Evolutionary conservation across 805 yeast genomes (phyloP).

Genomic region (Candida anglica): DNA sequence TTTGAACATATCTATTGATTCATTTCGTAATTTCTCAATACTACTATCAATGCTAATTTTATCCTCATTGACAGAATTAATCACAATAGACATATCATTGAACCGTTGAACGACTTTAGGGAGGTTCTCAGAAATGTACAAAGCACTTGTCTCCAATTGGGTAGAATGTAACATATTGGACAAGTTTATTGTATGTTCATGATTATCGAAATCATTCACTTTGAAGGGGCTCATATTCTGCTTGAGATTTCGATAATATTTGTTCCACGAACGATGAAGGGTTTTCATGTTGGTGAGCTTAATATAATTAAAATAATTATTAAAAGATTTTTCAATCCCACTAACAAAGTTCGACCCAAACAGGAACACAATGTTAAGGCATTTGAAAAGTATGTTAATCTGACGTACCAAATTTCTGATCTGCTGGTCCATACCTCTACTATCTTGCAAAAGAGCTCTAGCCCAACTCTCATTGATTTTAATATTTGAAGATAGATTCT

Average conservation of each 20-base stretch:
- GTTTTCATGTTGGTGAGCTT: constrained; percentile 39
- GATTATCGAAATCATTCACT: too few species aligned
- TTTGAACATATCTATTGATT: constrained; percentile 26
- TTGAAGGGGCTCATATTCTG: constrained; percentile 32
- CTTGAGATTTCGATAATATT: constrained; percentile 27
- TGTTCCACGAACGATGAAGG: constrained; percentile 32
- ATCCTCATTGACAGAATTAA: constrained; percentile 35
- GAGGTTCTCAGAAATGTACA: constrained; percentile 19
- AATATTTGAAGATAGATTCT: constrained; percentile 27
- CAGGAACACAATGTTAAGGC: constrained; percentile 45
- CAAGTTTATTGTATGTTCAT: constrained; percentile 20
- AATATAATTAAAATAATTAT: constrained; percentile 31
- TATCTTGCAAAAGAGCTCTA: constrained; percentile 40
- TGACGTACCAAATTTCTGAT: constrained; percentile 25
- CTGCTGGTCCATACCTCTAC: constrained; percentile 26
- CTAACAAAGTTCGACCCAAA: constrained; percentile 46
- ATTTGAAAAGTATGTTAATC: constrained; percentile 39
- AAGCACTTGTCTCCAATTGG: constrained; percentile 26
- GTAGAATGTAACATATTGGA: constrained; percentile 26
- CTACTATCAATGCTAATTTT: constrained; percentile 33
- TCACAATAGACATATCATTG: constrained; percentile 24
- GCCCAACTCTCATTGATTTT: constrained; percentile 52
- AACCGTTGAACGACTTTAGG: constrained; percentile 28
- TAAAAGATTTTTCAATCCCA: constrained; percentile 47
- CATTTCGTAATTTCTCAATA: constrained; percentile 39